Evolutionary conservation across 169 alveolate species (phyloP).

Genomic region (Plasmodium inui): DNA sequence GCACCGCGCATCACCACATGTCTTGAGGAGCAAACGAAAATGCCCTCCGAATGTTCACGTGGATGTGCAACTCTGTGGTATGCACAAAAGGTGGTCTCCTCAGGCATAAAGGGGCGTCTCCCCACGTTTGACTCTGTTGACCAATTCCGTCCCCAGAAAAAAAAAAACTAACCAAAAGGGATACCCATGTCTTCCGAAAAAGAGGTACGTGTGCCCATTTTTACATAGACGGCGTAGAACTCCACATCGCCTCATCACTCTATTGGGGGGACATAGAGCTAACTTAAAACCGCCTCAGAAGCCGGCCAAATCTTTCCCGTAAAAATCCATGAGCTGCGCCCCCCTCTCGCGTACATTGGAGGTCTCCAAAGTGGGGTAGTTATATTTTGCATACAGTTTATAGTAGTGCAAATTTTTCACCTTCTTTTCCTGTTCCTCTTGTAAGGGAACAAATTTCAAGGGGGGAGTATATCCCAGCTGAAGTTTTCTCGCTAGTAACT

Average conservation of each 20-base stretch:
- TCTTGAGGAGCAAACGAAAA: background rate
- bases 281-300: background rate
- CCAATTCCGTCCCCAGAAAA: background rate
- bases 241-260: background rate
- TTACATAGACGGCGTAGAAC: background rate
- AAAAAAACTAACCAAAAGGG: background rate
- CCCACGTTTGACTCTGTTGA: background rate
- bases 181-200: background rate
- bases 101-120: background rate
- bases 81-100: background rate
- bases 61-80: background rate
- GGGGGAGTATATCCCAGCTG: constrained; percentile 89
- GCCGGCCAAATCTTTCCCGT: constrained; percentile 33
- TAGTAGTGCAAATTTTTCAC: constrained; percentile 57
- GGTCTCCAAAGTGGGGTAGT: constrained; percentile 12
- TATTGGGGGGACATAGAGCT: background rate
- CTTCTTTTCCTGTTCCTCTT: constrained; percentile 52
- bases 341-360: background rate
- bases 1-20: background rate
- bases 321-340: constrained; percentile 29
- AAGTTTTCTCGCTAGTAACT: constrained; percentile 82
- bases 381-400: constrained; percentile 63
- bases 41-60: background rate
- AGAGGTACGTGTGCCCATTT: background rate
- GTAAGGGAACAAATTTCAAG: constrained; percentile 73